A percentile compares a stretch with the other conserved stretches of the same genome.
phyloP scores from a whole-genome alignment of 495 filamentous ascomycete species.

The Collariella sp. region DNA sequence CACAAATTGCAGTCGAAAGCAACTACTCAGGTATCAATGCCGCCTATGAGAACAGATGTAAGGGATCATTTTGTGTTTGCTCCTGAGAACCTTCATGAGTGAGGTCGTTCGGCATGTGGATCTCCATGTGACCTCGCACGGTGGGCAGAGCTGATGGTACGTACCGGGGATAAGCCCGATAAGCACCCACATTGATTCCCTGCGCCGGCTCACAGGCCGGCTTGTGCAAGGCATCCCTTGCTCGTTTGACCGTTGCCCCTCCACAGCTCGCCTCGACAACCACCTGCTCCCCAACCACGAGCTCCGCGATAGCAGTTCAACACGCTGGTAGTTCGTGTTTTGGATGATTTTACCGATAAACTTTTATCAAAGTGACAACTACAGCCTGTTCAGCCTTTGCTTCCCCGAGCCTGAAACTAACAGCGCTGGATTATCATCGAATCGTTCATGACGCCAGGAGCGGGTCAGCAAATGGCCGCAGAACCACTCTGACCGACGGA shows the following conservation, averaged over 20 bases:
- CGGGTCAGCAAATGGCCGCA: background rate
- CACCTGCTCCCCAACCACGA: background rate
- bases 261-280: background rate
- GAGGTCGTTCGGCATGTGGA: too few relatives aligned
- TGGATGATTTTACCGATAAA: background rate
- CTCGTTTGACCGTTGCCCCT: slow-evolving; percentile 1
- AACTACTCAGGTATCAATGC: too few relatives aligned
- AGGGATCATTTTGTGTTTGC: too few relatives aligned
- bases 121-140: too few relatives aligned
- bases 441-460: background rate
- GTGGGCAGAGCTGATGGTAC: too few relatives aligned
- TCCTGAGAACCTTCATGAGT: too few relatives aligned
- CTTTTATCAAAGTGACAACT: background rate
- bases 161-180: too few relatives aligned
- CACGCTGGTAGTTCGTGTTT: background rate
- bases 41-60: too few relatives aligned
- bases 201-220: background rate
- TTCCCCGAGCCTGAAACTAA: background rate
- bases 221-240: background rate
- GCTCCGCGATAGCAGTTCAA: background rate
- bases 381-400: background rate
- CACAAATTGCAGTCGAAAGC: too few relatives aligned
- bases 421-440: too few relatives aligned
- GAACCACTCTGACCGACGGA: background rate
- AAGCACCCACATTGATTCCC: too few relatives aligned